These are phyloP conservation scores for Rubia occidens DNA, from an alignment of 305 asterid genomes.

Conservation along the genomic window DNA sequence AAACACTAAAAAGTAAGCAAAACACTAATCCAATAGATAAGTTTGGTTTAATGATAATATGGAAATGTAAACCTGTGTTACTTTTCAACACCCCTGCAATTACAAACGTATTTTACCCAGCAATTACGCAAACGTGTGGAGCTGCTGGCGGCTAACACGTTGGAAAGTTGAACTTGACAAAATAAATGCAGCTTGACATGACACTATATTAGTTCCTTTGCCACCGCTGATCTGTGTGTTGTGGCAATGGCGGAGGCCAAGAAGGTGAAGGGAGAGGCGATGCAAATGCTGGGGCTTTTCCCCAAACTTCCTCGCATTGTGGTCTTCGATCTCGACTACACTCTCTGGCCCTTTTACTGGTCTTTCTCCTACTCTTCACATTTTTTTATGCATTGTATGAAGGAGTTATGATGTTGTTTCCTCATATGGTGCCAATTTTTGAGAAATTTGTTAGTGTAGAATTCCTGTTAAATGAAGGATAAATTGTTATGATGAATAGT, in stretches of 20 bases:
- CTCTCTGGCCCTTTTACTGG: conserved; percentile 69
- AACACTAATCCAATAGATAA: no score
- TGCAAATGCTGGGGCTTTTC: conserved; percentile 17
- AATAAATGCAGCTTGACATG: neutral
- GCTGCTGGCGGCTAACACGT: neutral
- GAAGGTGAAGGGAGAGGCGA: conserved; percentile 29
- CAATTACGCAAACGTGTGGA: neutral
- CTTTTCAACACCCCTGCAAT: neutral
- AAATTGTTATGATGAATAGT: neutral
- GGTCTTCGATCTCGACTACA: conserved; percentile 82
- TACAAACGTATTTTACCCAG: neutral
- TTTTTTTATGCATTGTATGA: neutral
- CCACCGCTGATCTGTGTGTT: neutral
- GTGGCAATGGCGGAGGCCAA: conserved; percentile 18
- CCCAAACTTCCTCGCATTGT: conserved; percentile 40
- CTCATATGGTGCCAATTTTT: no score
- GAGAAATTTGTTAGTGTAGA: neutral
- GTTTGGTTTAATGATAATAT: no score
- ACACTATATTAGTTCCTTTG: no score
- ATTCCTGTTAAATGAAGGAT: neutral
- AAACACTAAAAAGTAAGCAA: no score
- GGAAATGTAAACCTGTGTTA: neutral
- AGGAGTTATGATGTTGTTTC: neutral
- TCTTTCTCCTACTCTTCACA: neutral
- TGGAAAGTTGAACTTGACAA: neutral